Conservation (phyloP, 2,329 filamentous ascomycete species). For the Boeremia exigua region DNA sequence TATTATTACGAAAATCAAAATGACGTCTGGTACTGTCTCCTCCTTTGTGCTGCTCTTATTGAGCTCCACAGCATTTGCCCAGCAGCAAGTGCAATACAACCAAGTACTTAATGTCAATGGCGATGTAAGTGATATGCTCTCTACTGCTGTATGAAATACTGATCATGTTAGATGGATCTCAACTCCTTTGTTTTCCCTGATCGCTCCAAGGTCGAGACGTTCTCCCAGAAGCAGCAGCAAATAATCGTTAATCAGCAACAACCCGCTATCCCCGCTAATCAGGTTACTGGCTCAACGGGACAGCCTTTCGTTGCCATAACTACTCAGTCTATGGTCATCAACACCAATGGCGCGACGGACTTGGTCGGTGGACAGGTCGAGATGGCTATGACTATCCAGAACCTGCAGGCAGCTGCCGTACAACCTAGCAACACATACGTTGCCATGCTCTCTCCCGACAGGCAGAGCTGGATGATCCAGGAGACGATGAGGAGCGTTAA, state of each 20-base stretch:
- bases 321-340: conserved; percentile 43
- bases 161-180: conserved; percentile 40
- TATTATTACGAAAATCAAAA: conserved; percentile 28
- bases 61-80: conserved; percentile 35
- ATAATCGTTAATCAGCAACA: conserved; percentile 50
- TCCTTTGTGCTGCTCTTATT: conserved; percentile 38
- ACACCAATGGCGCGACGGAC: conserved; percentile 45
- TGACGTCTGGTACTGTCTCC: conserved; percentile 48
- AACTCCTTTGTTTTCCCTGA: conserved; percentile 48
- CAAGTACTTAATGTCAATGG: conserved; percentile 50
- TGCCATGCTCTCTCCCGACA: conserved; percentile 45
- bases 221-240: conserved; percentile 47
- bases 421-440: conserved; percentile 47
- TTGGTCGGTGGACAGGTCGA: conserved; percentile 46
- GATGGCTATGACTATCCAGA: conserved; percentile 41
- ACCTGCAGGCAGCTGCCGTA: conserved; percentile 36
- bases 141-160: background rate
- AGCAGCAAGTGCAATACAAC: conserved; percentile 45
- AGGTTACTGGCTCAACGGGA: conserved; percentile 46
- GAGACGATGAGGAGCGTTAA: conserved; percentile 47
- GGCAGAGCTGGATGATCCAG: conserved; percentile 48
- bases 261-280: conserved; percentile 42
- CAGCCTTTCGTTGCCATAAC: conserved; percentile 46
- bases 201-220: conserved; percentile 46
- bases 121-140: conserved; percentile 35